Conservation (phyloP, 768 basidiomycete species). For the Tylopilus rubrobrunneus region DNA sequence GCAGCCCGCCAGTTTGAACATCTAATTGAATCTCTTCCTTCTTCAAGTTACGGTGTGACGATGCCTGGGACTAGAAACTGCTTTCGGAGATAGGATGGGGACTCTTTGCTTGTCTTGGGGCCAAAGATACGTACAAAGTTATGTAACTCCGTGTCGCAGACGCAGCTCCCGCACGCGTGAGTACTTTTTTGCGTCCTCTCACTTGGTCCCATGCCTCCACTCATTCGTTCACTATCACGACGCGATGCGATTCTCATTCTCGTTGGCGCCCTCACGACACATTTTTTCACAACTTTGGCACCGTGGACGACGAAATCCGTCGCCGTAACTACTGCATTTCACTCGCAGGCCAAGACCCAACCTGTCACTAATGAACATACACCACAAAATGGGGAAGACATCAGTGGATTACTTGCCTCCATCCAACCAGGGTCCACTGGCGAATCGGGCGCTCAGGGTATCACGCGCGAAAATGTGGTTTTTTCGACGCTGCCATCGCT, state of each 20-base stretch:
- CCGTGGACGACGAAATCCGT: conserved; percentile 32
- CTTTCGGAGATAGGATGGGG: neutral
- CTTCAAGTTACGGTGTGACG: too few species aligned
- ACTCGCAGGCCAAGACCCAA: conserved; percentile 5
- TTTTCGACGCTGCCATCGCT: conserved; percentile 24
- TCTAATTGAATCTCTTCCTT: too few species aligned
- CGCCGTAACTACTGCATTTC: conserved; percentile 26
- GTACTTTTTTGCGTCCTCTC: neutral
- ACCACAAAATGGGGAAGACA: conserved; percentile 4
- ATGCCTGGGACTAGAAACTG: too few species aligned
- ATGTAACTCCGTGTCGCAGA: neutral
- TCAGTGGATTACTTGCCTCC: neutral
- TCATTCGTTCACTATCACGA: conserved; percentile 43
- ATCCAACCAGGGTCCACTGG: neutral
- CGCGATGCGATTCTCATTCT: conserved; percentile 59
- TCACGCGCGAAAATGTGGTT: neutral
- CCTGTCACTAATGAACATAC: neutral
- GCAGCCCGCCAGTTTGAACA: too few species aligned
- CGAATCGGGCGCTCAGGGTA: neutral
- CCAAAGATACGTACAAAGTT: neutral
- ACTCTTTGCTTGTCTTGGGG: neutral
- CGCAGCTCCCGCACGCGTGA: neutral
- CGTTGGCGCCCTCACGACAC: conserved; percentile 53
- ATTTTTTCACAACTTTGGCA: conserved; percentile 43
- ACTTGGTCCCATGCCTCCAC: conserved; percentile 27